Conservation (phyloP, 2,329 filamentous ascomycete species). For the Truncatella angustata region DNA sequence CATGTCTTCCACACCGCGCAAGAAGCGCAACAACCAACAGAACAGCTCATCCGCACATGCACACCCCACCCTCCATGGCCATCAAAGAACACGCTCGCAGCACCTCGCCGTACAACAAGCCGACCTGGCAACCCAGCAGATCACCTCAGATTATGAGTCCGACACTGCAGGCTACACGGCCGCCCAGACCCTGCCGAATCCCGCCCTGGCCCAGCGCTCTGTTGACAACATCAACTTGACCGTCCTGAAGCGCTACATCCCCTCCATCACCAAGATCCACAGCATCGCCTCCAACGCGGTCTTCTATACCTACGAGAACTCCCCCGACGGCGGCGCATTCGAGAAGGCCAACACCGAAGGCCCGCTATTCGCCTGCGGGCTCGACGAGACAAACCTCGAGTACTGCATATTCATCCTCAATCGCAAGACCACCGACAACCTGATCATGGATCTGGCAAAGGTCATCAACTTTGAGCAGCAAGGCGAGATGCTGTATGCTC, state of each 20-base stretch:
- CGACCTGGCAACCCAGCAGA: conserved; percentile 7
- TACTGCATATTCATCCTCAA: conserved; percentile 72
- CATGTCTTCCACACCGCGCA: conserved; percentile 36
- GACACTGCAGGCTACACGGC: conserved; percentile 54
- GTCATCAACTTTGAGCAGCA: conserved; percentile 59
- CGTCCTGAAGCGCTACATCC: conserved; percentile 79
- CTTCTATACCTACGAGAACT: conserved; percentile 73
- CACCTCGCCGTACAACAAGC: conserved; percentile 22
- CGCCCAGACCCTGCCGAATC: conserved; percentile 37
- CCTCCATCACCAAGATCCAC: conserved; percentile 69
- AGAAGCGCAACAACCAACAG: conserved; percentile 26
- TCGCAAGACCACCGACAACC: conserved; percentile 67
- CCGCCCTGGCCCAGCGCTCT: conserved; percentile 60
- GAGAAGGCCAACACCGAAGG: conserved; percentile 85
- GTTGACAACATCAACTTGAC: conserved; percentile 86
- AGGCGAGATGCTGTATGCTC: conserved; percentile 26
- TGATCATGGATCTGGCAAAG: conserved; percentile 62
- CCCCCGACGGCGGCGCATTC: conserved; percentile 56
- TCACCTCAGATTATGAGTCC: conserved; percentile 62
- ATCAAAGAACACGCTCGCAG: conserved; percentile 30
- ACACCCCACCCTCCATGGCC: conserved; percentile 22
- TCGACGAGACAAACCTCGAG: conserved; percentile 32
- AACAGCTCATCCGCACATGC: conserved; percentile 12
- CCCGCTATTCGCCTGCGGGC: conserved; percentile 79
- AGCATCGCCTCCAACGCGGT: conserved; percentile 83